Percentiles rank a stretch among this genome's conserved stretches.
Evolutionary conservation across 495 filamentous ascomycete genomes (phyloP).

Genomic region (Daldinia decipiens): DNA sequence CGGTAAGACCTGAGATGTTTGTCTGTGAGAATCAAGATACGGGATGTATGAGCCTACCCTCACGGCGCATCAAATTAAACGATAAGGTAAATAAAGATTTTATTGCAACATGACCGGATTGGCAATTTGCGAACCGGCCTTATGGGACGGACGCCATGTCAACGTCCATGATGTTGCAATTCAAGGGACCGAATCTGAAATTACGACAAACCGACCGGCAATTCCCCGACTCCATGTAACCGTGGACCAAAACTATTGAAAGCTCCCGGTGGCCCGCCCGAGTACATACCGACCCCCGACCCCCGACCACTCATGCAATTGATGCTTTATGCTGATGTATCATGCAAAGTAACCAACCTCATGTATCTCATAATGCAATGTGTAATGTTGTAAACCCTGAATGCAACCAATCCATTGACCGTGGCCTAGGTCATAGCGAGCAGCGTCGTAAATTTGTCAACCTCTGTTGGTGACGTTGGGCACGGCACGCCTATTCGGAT

Average conservation of each 20-base stretch:
- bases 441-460: slow-evolving; percentile 20
- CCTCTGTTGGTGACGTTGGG: slow-evolving; percentile 9
- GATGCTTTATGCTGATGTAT: slow-evolving; percentile 37
- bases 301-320: slow-evolving; percentile 22
- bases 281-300: slow-evolving; percentile 7
- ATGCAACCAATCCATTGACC: slow-evolving; percentile 32
- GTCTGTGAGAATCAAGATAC: neutral
- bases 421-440: slow-evolving; percentile 14
- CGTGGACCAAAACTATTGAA: slow-evolving; percentile 15
- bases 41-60: neutral
- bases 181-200: slow-evolving; percentile 10
- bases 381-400: slow-evolving; percentile 34
- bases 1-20: neutral
- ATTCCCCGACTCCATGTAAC: slow-evolving; percentile 22
- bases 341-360: slow-evolving; percentile 42
- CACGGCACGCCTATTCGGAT: slow-evolving; percentile 20
- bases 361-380: slow-evolving; percentile 30
- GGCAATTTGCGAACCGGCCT: slow-evolving; percentile 13
- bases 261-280: slow-evolving; percentile 25
- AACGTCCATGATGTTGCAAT: neutral
- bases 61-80: neutral
- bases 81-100: neutral
- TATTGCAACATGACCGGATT: slow-evolving; percentile 4
- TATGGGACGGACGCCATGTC: slow-evolving; percentile 6
- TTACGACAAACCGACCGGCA: slow-evolving; percentile 7